Conservation (phyloP, 192 early-diverging fungal genomes). For the Coemansia sp. region DNA sequence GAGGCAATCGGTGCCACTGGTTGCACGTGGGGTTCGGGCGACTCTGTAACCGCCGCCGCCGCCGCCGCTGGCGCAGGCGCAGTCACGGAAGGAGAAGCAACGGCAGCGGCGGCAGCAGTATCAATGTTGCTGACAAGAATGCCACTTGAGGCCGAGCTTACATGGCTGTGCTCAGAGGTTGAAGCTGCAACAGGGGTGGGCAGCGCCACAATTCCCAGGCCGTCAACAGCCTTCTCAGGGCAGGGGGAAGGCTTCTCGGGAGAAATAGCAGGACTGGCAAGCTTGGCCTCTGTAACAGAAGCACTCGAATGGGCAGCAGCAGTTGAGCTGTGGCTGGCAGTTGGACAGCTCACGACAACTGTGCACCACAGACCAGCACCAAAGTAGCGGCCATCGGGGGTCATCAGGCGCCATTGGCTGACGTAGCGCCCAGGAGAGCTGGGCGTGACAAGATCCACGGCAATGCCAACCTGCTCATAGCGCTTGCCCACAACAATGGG, state of each 20-base stretch:
- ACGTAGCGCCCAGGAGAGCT: constrained; percentile 57
- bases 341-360: constrained; percentile 52
- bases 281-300: background rate
- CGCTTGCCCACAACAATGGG: constrained; percentile 55
- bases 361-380: constrained; percentile 69
- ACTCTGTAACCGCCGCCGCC: background rate
- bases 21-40: background rate
- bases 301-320: background rate
- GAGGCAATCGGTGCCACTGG: background rate
- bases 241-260: background rate
- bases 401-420: constrained; percentile 63
- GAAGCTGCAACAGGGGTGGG: background rate
- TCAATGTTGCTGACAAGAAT: constrained; percentile 1
- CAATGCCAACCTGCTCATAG: constrained; percentile 57
- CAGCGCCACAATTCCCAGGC: background rate
- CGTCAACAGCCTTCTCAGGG: background rate
- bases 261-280: background rate
- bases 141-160: constrained; percentile 3
- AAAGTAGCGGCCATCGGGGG: constrained; percentile 61
- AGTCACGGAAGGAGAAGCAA: background rate
- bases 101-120: background rate
- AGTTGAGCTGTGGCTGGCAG: background rate
- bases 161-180: background rate
- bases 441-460: constrained; percentile 67
- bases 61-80: no score